These are phyloP conservation scores for Aspergillus cristatus DNA, from an alignment of 495 filamentous ascomycete species.

Conservation along the genomic window DNA sequence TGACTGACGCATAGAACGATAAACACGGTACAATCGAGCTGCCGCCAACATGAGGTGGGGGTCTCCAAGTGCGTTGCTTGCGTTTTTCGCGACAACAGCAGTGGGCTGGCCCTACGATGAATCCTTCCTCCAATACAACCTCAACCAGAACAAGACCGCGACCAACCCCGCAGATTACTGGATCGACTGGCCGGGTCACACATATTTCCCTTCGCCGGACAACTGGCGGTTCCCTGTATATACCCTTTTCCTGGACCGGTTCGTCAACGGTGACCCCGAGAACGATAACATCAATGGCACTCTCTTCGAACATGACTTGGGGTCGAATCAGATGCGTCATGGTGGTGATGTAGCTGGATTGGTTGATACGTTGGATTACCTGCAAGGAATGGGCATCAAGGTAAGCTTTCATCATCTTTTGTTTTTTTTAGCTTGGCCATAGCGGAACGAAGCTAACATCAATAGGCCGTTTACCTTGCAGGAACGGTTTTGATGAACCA, in stretches of 20 bases:
- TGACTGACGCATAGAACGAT: slow-evolving; percentile 1
- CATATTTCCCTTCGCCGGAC: slow-evolving; percentile 47
- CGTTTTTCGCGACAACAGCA: slow-evolving; percentile 19
- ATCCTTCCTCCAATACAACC: slow-evolving; percentile 44
- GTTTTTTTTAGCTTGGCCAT: background rate
- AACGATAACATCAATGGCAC: slow-evolving; percentile 68
- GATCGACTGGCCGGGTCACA: slow-evolving; percentile 48
- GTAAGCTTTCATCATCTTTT: too few species aligned
- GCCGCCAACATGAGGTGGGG: slow-evolving; percentile 28
- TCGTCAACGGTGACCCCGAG: slow-evolving; percentile 60
- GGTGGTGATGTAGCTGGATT: slow-evolving; percentile 62
- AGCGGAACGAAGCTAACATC: too few species aligned
- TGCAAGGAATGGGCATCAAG: slow-evolving; percentile 69
- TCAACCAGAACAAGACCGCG: slow-evolving; percentile 56
- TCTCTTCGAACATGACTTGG: slow-evolving; percentile 58
- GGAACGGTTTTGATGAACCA: slow-evolving; percentile 61
- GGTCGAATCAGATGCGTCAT: slow-evolving; percentile 63
- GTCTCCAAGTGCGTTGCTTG: slow-evolving; percentile 15
- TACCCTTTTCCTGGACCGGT: slow-evolving; percentile 60
- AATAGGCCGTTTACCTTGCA: slow-evolving; percentile 57
- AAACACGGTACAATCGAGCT: slow-evolving; percentile 1
- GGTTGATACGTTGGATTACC: slow-evolving; percentile 59
- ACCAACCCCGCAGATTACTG: slow-evolving; percentile 51
- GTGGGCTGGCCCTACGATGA: slow-evolving; percentile 47
- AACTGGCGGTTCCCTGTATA: slow-evolving; percentile 71